Evolutionary conservation across 2,329 filamentous ascomycete genomes (phyloP).

Genomic region (Davidsoniella virescens): DNA sequence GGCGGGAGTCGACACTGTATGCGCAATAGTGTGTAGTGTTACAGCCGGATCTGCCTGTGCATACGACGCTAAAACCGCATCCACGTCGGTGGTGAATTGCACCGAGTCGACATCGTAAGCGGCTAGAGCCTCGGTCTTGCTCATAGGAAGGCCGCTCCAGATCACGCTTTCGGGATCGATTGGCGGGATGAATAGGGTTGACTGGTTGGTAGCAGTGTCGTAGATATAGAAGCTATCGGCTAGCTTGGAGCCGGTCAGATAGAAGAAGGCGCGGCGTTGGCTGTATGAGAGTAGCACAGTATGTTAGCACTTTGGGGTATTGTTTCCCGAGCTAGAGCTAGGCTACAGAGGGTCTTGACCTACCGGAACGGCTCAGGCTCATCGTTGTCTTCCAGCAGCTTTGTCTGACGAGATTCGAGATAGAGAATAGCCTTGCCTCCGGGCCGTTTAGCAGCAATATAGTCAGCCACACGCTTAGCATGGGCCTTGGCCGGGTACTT

Average conservation of each 20-base stretch:
- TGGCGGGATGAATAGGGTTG: slow-evolving; percentile 82
- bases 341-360: not conserved
- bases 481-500: slow-evolving; percentile 79
- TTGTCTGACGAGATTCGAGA: slow-evolving; percentile 68
- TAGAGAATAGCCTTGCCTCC: slow-evolving; percentile 59
- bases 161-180: slow-evolving; percentile 79
- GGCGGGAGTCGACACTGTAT: slow-evolving; percentile 57
- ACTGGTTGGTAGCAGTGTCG: slow-evolving; percentile 54
- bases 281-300: slow-evolving; percentile 25
- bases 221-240: slow-evolving; percentile 71
- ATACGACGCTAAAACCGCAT: slow-evolving; percentile 42
- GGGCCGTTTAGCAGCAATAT: slow-evolving; percentile 51
- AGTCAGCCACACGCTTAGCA: slow-evolving; percentile 65
- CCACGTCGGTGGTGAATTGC: slow-evolving; percentile 55
- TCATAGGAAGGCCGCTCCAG: slow-evolving; percentile 80
- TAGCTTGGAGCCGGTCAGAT: slow-evolving; percentile 69
- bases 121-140: slow-evolving; percentile 53
- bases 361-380: slow-evolving; percentile 66
- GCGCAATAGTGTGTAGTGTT: slow-evolving; percentile 59
- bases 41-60: slow-evolving; percentile 27
- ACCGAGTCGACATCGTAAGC: slow-evolving; percentile 74
- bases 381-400: slow-evolving; percentile 80
- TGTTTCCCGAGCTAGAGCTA: too few species aligned
- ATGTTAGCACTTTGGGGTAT: not conserved
- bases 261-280: slow-evolving; percentile 88